A percentile compares a stretch with the other conserved stretches of the same genome.
phyloP scores from a whole-genome alignment of 768 basidiomycete species.

The Lentinus brumalis region DNA sequence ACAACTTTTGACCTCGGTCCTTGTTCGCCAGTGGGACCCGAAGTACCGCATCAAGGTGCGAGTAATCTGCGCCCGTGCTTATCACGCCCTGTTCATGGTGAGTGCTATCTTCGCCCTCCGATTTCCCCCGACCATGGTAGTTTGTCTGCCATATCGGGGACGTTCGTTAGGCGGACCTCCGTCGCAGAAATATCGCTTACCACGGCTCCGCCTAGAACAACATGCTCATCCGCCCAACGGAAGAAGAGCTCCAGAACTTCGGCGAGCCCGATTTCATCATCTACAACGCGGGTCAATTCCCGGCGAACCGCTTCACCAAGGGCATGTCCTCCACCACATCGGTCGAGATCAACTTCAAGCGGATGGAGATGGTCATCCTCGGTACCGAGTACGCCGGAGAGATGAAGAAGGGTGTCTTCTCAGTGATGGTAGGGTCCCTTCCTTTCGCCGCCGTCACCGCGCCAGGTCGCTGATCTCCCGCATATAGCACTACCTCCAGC shows the following conservation, averaged over 20 bases:
- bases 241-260: conserved; percentile 90
- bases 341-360: conserved; percentile 99
- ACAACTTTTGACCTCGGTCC: background rate
- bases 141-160: conserved; percentile 1
- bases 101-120: conserved; percentile 34
- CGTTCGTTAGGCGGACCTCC: conserved; percentile 4
- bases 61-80: conserved; percentile 96
- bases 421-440: conserved; percentile 74
- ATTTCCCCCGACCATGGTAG: conserved; percentile 11
- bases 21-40: conserved; percentile 79
- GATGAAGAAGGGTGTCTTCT: conserved; percentile 99
- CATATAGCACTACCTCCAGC: conserved; percentile 90
- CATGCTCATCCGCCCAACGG: conserved; percentile 98
- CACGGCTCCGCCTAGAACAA: conserved; percentile 65
- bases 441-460: background rate
- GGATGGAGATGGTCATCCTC: conserved; percentile 99
- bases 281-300: conserved; percentile 99
- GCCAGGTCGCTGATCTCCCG: conserved; percentile 14
- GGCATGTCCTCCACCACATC: conserved; percentile 99
- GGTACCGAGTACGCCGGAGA: conserved; percentile 98
- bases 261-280: conserved; percentile 99
- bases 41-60: conserved; percentile 99
- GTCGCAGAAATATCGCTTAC: conserved; percentile 19
- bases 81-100: conserved; percentile 98
- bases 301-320: conserved; percentile 99